Conservation (phyloP, 768 basidiomycete genomes). For the Boletus sp. region DNA sequence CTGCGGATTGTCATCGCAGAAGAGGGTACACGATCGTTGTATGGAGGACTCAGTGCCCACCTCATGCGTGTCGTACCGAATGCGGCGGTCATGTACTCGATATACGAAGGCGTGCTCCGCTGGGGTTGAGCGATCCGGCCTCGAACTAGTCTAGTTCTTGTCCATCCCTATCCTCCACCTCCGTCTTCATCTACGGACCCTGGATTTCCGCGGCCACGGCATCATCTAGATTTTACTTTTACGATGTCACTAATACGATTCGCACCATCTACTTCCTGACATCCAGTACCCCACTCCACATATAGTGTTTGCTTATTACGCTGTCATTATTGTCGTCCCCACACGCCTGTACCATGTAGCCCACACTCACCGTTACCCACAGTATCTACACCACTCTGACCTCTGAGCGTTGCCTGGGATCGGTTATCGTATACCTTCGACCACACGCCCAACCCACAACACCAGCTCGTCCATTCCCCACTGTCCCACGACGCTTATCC, state of each 20-base stretch:
- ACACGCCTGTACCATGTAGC: conserved; percentile 22
- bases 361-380: conserved; percentile 21
- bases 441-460: conserved; percentile 47
- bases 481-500: conserved; percentile 79
- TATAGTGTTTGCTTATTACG: conserved; percentile 14
- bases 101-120: conserved; percentile 81
- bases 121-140: conserved; percentile 38
- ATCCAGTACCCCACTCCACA: conserved; percentile 7
- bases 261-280: not conserved
- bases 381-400: conserved; percentile 22
- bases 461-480: conserved; percentile 77
- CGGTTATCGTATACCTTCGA: conserved; percentile 32
- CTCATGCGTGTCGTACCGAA: conserved; percentile 97
- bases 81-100: conserved; percentile 94
- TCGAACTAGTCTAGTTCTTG: not conserved
- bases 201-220: not conserved
- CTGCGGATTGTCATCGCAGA: conserved; percentile 81
- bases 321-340: conserved; percentile 10
- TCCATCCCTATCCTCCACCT: not conserved
- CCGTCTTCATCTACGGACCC: not conserved
- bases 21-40: conserved; percentile 82
- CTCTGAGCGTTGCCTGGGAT: not conserved
- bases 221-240: conserved; percentile 16
- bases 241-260: conserved; percentile 12
- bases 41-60: conserved; percentile 92